Evolutionary conservation across 176 grass and related monocot genomes (phyloP), one percentile per base, ranked within the genome.

Genomic region (Pontederia paniculata): DNA sequence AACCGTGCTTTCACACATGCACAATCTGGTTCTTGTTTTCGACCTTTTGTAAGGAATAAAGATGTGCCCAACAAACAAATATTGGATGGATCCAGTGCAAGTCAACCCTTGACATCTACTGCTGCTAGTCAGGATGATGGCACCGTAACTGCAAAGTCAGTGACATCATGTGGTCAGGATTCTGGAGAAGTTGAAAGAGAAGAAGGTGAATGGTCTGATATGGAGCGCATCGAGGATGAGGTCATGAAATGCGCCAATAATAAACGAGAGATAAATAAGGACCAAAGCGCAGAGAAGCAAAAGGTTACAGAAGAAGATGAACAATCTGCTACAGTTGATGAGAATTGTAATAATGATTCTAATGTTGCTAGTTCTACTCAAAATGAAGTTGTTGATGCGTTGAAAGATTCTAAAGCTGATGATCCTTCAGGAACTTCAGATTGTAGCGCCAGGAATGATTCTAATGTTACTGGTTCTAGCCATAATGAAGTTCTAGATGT

Each of bases 121-220:
- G 21, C 55, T 56, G 41, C 46, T 45, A 79, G 54, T 76, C 21
- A 73, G 48, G 45, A 63, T 8, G 48, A 20, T 42, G 49, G 54
- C 58, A 66, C 60, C 57, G 47, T 67, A 78, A 57, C 11, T 68
- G 63, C 25, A 13, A 68, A 69, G 41, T 21, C 21, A 61, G 72
- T 52, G 13, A 50, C 43, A 44, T 63, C 68, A 41, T 42, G 19
- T 63, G 71, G 63, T 68, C 82, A 86, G 23, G 60, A 63, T 73
- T 21, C 68, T 21, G 66, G 77, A 68, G 54, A 67, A 48, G 74
- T 57, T 80, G 94, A 99, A 76, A 99, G 87, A 80, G 94, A 99
- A 93, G 94, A 93, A 75, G 94, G 94, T 12, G 94, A 99, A 68
- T 99, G 94, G 87, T 99, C 87, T 82, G 94, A 99, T 74, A 74